These are phyloP conservation scores for Nicotiana otophora DNA, from an alignment of 257 asterid species.

Conservation along the genomic window DNA sequence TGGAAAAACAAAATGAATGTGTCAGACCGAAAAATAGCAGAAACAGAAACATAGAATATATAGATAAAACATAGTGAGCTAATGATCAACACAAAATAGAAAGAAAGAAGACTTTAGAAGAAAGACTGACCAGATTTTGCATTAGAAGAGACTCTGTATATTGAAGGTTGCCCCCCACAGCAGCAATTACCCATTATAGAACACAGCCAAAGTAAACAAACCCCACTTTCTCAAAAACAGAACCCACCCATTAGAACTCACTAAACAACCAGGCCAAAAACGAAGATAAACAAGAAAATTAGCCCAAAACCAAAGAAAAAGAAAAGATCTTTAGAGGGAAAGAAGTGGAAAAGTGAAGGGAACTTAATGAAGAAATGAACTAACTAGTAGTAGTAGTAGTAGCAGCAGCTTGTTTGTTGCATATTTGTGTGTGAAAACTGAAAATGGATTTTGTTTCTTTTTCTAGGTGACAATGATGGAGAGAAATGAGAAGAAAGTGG, in stretches of 20 bases:
- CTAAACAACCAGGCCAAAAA: background rate
- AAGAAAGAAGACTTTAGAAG: background rate
- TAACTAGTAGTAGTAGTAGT: background rate
- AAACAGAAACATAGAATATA: too few species aligned
- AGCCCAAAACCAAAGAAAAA: background rate
- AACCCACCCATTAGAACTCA: constrained; percentile 13
- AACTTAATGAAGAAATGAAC: background rate
- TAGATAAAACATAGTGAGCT: background rate
- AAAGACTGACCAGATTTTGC: constrained; percentile 56
- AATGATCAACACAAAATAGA: background rate
- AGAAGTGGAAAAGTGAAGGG: constrained; percentile 5
- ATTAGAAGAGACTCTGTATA: constrained; percentile 52
- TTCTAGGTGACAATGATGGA: constrained; percentile 31
- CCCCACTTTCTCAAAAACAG: constrained; percentile 26
- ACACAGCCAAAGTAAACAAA: constrained; percentile 13
- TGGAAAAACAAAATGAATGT: background rate
- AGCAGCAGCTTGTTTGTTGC: background rate
- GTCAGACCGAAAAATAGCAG: background rate
- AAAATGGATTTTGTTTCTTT: constrained; percentile 9
- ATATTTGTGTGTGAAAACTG: constrained; percentile 8
- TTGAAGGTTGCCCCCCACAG: constrained; percentile 44
- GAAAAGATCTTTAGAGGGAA: background rate
- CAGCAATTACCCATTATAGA: constrained; percentile 68
- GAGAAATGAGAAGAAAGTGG: constrained; percentile 7
- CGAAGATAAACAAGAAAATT: background rate